Base-by-base conservation (phyloP, 768 basidiomycete genomes). In the Tulasnella sp. region DNA sequence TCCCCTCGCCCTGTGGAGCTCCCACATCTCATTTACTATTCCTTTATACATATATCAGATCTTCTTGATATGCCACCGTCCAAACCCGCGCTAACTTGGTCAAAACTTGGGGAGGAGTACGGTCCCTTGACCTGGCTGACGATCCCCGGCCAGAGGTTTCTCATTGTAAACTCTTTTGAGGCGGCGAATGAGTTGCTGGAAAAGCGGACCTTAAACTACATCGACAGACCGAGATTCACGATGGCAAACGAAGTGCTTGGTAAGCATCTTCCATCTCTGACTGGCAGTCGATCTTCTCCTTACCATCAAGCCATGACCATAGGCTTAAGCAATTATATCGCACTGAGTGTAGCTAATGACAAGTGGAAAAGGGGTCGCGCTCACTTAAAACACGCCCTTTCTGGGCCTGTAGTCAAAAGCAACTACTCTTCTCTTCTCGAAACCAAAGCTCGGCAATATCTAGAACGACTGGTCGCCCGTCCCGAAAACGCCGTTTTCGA, bases 171-270 rank as follows among this genome's bases (percentile, higher is more conserved):
- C 44, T 48, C 75, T 6, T 34, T 28, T 16, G 75, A 76, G 20
- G 75, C 46, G 18, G 44, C 75, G 0, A 76, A 42, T 2, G 75
- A 76, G 5, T 28, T 76, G 34, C 54, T 76, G 46, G 75, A 44
- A 6, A 42, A 76, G n/a, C 41, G 31, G 37, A 5, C 40, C 16
- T 8, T 54, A 20, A 76, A 2, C 46, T 76, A 4, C 75, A 12
- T 37, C 9, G 75, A 76, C 31, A 42, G 75, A 54, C 75, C 75
- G 1, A 34, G 41, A 24, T 76, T 76, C 75, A 50, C 54, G 4
- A 76, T 76, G 75, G 11, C n/a, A 14, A 16, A 31, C 11, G 75
- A 48, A 42, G 3, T 76, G 3, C 31, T 54, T 11, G 75, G 75
- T 76, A 31, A 28, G 75, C 24, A 7, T 46, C n/a, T 34, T 20